Percentiles rank a stretch among this genome's conserved stretches.
phyloP scores from a whole-genome alignment of 352 stramenopile genomes.

The Pythium pyrilobum region DNA sequence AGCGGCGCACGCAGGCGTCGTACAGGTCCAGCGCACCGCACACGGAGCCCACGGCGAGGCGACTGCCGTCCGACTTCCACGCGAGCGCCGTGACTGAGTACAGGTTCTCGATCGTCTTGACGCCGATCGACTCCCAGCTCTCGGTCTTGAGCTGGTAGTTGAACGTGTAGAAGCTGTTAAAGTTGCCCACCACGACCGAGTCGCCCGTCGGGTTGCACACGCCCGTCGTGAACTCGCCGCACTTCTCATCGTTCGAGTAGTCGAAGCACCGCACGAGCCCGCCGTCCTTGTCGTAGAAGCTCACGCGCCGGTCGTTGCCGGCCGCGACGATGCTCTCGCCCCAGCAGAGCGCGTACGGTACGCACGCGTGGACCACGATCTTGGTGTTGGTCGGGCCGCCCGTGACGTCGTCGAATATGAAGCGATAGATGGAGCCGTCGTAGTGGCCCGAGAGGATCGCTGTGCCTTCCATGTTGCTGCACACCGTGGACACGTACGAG shows the following conservation, averaged over 20 bases:
- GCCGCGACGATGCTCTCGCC: conserved; percentile 87
- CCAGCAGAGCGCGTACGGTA: conserved; percentile 90
- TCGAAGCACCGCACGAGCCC: conserved; percentile 85
- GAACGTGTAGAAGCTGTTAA: conserved; percentile 91
- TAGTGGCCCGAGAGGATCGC: conserved; percentile 89
- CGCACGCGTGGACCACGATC: conserved; percentile 83
- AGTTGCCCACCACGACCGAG: conserved; percentile 91
- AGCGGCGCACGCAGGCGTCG: conserved; percentile 89
- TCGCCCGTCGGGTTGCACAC: conserved; percentile 91
- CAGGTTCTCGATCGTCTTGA: conserved; percentile 90
- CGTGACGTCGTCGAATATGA: conserved; percentile 87
- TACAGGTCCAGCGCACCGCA: conserved; percentile 91
- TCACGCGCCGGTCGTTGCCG: conserved; percentile 88
- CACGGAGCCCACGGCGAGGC: conserved; percentile 86
- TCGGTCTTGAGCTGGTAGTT: conserved; percentile 80
- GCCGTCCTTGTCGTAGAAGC: conserved; percentile 91
- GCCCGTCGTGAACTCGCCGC: conserved; percentile 72
- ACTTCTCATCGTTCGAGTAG: conserved; percentile 81
- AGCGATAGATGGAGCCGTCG: conserved; percentile 91
- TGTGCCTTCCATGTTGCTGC: conserved; percentile 81
- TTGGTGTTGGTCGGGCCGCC: conserved; percentile 79
- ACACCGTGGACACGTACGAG: conserved; percentile 82
- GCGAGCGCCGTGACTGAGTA: conserved; percentile 90
- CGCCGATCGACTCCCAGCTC: conserved; percentile 71
- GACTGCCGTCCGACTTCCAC: conserved; percentile 90